Percentiles rank a stretch among this genome's conserved stretches.
These are phyloP conservation scores for Sporothrix luriei DNA, from an alignment of 2,329 filamentous ascomycete genomes.

Conservation along the genomic window DNA sequence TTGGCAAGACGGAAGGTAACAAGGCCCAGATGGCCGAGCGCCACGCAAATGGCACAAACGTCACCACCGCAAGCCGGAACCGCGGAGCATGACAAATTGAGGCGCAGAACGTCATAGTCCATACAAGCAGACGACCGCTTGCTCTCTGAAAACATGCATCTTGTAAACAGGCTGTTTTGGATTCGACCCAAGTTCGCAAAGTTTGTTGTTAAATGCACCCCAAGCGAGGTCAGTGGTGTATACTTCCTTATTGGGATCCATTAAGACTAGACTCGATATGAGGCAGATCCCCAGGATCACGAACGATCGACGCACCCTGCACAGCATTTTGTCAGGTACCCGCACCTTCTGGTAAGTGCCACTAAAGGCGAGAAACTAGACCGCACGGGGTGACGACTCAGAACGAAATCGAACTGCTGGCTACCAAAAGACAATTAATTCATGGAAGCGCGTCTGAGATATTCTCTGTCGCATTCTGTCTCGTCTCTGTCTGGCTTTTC, in stretches of 20 bases:
- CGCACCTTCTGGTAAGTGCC: neutral
- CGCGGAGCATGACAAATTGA: neutral
- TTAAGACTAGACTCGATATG: constrained; percentile 1
- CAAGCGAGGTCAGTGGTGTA: constrained; percentile 3
- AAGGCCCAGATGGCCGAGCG: neutral
- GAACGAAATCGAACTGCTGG: neutral
- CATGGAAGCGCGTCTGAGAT: neutral
- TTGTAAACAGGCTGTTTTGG: neutral
- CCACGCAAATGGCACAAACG: neutral
- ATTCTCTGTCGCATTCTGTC: neutral
- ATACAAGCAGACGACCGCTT: neutral
- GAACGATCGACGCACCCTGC: constrained; percentile 22
- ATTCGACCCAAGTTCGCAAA: too few species aligned
- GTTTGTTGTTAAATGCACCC: neutral
- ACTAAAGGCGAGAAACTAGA: neutral
- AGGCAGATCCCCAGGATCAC: constrained; percentile 25
- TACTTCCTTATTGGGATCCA: constrained; percentile 1
- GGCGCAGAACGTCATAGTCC: neutral
- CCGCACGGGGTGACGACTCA: neutral
- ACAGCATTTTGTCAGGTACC: neutral
- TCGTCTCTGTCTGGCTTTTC: neutral
- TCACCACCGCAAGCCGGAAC: neutral
- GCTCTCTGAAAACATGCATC: neutral
- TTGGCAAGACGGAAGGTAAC: constrained; percentile 16
- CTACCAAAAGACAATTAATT: neutral